Evolutionary conservation across 2,329 filamentous ascomycete genomes (phyloP), one percentile per base, ranked within the genome.

Genomic region (Aureobasidium namibiae): DNA sequence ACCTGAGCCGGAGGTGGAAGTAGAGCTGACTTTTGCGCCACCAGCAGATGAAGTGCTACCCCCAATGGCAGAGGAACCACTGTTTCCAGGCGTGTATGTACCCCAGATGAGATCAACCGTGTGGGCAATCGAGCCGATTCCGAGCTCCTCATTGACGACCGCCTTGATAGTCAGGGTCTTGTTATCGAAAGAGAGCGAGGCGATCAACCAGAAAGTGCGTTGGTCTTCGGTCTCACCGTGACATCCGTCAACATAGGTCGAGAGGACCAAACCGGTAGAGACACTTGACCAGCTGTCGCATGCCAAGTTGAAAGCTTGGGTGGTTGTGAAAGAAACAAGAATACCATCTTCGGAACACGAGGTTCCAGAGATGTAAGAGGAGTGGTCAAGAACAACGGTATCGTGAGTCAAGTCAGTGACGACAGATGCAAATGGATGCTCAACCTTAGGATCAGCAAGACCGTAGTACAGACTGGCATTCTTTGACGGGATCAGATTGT

Each of bases 241-340:
- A 33, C 54, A 57, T 18, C 54, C 54, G 14, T 57, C 54, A 16
- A 42, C 48, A 16, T 57, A 57, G 14, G 54, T 57, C 1, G 46
- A 41, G 2, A 57, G 42, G 1, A 57, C 54, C 16, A 57, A 48
- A 9, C 33, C 54, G 14, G 39, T 48, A 13, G 41, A 44, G 1
- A 33, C 21, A 33, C 26, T 10, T 9, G 54, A 57, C 54, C 54
- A 57, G 11, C 31, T 57, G 11, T 26, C 24, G 11, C 29, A 45
- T 0, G 54, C 54, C 14, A 57, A 39, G 33, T 24, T 48, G 18
- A 57, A 57, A 18, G 54, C 54, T 38, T 48, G 31, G 4, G 21
- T n/a, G 3, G 31, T 48, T 9, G 54, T 39, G 42, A 57, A 57
- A 2, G 41, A 38, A 23, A 57, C 42, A n/a, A 57, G 18, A 23